Percentiles rank a stretch among this genome's conserved stretches.
phyloP scores from a whole-genome alignment of 176 grass and related monocot genomes.

The Alopecurus myosuroides region DNA sequence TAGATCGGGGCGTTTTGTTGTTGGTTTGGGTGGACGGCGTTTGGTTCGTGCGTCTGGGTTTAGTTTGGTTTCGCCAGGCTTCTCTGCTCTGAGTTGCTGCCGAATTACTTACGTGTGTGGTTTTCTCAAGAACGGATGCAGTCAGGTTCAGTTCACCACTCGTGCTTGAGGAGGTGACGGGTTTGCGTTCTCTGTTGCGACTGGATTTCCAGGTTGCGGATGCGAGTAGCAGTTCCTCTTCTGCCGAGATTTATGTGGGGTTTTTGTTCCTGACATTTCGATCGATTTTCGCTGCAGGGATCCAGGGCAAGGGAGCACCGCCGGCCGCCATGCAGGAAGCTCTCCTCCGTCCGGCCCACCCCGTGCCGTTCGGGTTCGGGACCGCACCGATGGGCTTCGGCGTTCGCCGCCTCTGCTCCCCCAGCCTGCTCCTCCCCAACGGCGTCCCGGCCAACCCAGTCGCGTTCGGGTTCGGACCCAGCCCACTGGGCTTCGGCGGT shows the following conservation, averaged over 20 bases:
- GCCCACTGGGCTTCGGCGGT: not conserved
- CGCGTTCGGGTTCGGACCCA: not conserved
- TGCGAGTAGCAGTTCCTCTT: not conserved
- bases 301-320: not conserved
- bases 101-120: too few species aligned
- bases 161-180: not conserved
- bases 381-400: slow-evolving; percentile 18
- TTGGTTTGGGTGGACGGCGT: not conserved
- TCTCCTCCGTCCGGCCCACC: slow-evolving; percentile 41
- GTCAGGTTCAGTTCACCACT: not conserved
- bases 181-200: not conserved
- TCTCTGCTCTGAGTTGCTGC: too few species aligned
- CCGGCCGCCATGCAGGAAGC: slow-evolving; percentile 55
- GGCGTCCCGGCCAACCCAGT: not conserved
- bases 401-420: slow-evolving; percentile 34
- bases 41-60: not conserved
- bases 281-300: slow-evolving; percentile 24
- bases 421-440: slow-evolving; percentile 13
- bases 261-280: slow-evolving; percentile 3
- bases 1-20: not conserved
- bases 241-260: not conserved
- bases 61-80: too few species aligned
- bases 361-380: slow-evolving; percentile 33
- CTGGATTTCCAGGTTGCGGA: not conserved
- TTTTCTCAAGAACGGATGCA: not conserved